phyloP scores from a whole-genome alignment of 129 eudicot genomes.

The Erigeron canadensis region DNA sequence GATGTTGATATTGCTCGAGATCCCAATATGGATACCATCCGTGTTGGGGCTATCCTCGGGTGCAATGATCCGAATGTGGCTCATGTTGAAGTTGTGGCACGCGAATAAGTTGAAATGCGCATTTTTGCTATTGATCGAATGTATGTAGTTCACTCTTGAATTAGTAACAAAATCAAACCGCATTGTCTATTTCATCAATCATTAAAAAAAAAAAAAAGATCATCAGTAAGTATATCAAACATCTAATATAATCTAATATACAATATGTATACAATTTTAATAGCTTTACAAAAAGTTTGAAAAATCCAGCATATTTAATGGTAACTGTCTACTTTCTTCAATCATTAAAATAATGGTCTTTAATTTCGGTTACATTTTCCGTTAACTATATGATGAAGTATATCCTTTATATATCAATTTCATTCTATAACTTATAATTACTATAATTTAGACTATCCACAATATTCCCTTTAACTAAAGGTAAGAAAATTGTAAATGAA shows the following conservation, averaged over 20 bases:
- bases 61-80: constrained; percentile 37
- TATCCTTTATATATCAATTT: background rate
- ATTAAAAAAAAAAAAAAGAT: background rate
- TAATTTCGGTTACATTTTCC: constrained; percentile 16
- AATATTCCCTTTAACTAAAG: background rate
- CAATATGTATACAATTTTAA: background rate
- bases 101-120: constrained; percentile 53
- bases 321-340: background rate
- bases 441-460: constrained; percentile 4
- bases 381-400: background rate
- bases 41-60: constrained; percentile 56
- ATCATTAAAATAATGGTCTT: background rate
- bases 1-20: constrained; percentile 44
- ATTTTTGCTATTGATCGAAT: constrained; percentile 56
- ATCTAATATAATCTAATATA: background rate
- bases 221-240: background rate
- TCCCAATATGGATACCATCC: constrained; percentile 64
- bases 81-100: constrained; percentile 47
- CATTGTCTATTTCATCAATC: constrained; percentile 40
- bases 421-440: background rate
- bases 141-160: constrained; percentile 36
- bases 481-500: background rate
- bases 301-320: background rate
- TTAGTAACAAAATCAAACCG: constrained; percentile 60
- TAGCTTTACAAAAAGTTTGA: background rate